These are phyloP conservation scores for Cynara cardunculus DNA, from an alignment of 129 eudicot species.

Conservation along the genomic window DNA sequence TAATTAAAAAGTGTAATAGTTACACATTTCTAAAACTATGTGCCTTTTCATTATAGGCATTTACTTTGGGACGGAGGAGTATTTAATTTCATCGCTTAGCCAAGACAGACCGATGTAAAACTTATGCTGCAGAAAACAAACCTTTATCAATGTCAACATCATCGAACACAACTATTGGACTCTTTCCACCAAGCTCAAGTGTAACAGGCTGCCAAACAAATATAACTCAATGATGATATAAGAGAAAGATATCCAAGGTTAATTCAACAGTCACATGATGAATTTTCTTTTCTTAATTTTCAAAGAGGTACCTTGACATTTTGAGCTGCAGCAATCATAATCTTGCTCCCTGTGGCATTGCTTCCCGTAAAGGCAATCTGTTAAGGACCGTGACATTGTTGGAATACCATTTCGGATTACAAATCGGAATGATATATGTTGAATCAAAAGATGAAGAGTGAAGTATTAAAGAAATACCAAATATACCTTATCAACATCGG, in stretches of 20 bases:
- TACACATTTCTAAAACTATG: neutral
- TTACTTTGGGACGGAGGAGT: neutral
- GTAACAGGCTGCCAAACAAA: conserved; percentile 81
- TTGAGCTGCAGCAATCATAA: conserved; percentile 96
- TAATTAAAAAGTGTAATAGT: neutral
- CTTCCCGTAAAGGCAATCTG: conserved; percentile 99
- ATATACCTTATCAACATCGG: conserved; percentile 86
- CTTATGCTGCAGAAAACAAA: conserved; percentile 29
- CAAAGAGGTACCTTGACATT: conserved; percentile 54
- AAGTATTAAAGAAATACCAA: neutral
- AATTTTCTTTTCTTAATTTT: neutral
- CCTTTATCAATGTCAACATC: conserved; percentile 93
- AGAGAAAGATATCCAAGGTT: neutral
- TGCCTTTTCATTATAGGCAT: neutral
- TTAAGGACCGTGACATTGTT: neutral
- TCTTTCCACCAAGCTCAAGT: conserved; percentile 97
- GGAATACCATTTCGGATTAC: neutral
- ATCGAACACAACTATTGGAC: conserved; percentile 93
- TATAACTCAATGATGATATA: neutral
- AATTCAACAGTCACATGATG: neutral
- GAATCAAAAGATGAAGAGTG: neutral
- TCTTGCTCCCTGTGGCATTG: conserved; percentile 84
- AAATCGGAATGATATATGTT: neutral
- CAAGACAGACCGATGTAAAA: neutral
- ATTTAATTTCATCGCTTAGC: neutral